Percentiles rank a stretch among this genome's conserved stretches.
Evolutionary conservation across 345 rosid genomes (phyloP).

Genomic region (Eucalyptus cloeziana): DNA sequence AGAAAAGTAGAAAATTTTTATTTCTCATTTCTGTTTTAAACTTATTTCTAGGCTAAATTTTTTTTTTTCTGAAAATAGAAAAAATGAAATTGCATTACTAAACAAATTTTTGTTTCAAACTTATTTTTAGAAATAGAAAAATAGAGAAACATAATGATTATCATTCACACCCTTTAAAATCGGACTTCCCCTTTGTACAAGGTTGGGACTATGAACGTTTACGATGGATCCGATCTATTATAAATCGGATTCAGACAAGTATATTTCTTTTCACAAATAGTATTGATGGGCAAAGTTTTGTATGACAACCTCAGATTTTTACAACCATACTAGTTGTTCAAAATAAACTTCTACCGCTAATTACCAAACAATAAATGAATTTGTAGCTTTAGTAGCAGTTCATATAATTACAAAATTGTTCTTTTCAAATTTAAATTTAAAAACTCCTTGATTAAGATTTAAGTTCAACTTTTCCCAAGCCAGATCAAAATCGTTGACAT

Average conservation of each 20-base stretch:
- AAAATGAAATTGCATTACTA: too few species aligned
- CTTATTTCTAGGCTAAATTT: too few species aligned
- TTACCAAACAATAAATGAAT: not conserved
- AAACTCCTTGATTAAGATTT: not conserved
- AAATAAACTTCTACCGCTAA: not conserved
- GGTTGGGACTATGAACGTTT: not conserved
- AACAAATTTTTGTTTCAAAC: not conserved
- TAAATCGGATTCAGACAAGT: not conserved
- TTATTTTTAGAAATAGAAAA: too few species aligned
- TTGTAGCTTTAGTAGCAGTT: not conserved
- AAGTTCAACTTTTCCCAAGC: not conserved
- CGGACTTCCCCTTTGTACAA: too few species aligned
- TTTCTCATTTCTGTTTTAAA: too few species aligned
- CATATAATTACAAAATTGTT: not conserved
- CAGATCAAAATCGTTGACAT: not conserved
- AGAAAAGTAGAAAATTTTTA: too few species aligned
- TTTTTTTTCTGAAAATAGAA: too few species aligned
- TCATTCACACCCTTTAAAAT: not conserved
- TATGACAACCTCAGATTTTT: not conserved
- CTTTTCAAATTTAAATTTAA: not conserved
- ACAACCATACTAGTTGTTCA: not conserved
- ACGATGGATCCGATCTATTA: not conserved
- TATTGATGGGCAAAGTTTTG: not conserved
- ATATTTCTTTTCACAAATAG: not conserved
- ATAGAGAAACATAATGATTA: too few species aligned